Evolutionary conservation across 306 rosid species (phyloP), one percentile per base, ranked within the genome.

Genomic region (Geum urbanum): DNA sequence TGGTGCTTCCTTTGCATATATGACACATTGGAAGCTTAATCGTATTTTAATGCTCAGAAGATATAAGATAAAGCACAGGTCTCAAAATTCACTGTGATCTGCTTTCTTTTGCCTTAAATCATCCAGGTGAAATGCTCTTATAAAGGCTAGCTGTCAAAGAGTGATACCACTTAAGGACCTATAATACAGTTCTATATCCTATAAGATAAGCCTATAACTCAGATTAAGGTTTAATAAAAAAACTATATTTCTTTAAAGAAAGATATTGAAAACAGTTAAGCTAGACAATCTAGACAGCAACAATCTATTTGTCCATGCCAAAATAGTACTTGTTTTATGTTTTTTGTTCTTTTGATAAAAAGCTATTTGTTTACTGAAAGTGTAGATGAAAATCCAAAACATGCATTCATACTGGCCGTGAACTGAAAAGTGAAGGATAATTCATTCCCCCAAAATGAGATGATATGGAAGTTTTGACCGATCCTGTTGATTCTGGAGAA

Each of bases 401-500:
- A 18, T 49, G 71, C 61, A 59, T 69, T 63, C 50, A 24, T 86
- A 90, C 90, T 83, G 97, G 98, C 32, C 79, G 78, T 63, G 99
- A 94, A 78, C 97, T 94, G 82, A 94, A 94, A 73, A 94, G 77
- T 64, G 99, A 94, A 77, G 99, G 99, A 82, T 94, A 94, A 82
- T 66, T 89, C 96, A 88, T 85, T 85, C 98, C 98, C 64, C 97
- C 96, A 86, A 91, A 94, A 80, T 91, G 99, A 70, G 99, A 94
- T 43, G 99, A 94, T 82, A 94, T 94, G 44, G 99, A 94, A 70
- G 97, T 91, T 84, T 94, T 97, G 61, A 94, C 97, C 15, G 99
- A 94, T 81, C 97, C 99, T 19, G 88, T 86, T 57, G 99, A 94
- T 77, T 91, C 99, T 6, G 99, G 99, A 59, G 99, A 94, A 63